Base-by-base conservation (phyloP, 2,329 filamentous ascomycete species). In the Fusarium duplospermum region DNA sequence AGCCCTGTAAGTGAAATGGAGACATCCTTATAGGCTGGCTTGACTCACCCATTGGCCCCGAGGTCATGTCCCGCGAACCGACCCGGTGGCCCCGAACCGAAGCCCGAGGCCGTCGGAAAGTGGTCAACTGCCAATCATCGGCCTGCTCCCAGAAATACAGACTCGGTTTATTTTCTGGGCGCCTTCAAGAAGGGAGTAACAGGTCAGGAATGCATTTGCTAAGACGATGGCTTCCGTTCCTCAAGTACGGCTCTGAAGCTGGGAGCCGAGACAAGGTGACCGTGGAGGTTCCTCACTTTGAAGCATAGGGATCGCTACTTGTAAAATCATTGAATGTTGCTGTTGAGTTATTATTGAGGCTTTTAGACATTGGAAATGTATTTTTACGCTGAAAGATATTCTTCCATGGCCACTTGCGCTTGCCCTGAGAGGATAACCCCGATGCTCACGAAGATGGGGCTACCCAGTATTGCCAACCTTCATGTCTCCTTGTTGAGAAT, bases 21-120 rank as follows among this genome's bases (percentile, higher is more conserved):
- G n/a, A 31, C n/a, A 18, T 18, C 54, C 54, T 38, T 57, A 35
- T 35, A 57, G 31, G 31, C 20, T 36, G 22, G 45, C 10, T 50
- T 50, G 45, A 29, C n/a, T n/a, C 16, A 27, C 24, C 24, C 18
- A 29, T 13, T n/a, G 45, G 11, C 45, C 5, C 45, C 5, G 45
- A 29, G 45, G 45, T 9, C 16, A 8, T 20, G 7, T 24, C 24
- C 24, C 66, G 40, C 27, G 52, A 67, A 70, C 69, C 70, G 69
- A 70, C 36, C 29, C 69, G 45, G 45, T 24, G 45, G 45, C 45
- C 45, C 45, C 69, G 68, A 70, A 67, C 68, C 68, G 68, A 67
- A 57, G 9, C 2, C 22, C 4, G 16, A 6, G 29, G 22, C 24
- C 24, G 45, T 50, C 45, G 45, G 45, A 29, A n/a, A 29, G 45